Base-by-base conservation (phyloP, 805 yeast genomes). In the Candida methanosorbosa region DNA sequence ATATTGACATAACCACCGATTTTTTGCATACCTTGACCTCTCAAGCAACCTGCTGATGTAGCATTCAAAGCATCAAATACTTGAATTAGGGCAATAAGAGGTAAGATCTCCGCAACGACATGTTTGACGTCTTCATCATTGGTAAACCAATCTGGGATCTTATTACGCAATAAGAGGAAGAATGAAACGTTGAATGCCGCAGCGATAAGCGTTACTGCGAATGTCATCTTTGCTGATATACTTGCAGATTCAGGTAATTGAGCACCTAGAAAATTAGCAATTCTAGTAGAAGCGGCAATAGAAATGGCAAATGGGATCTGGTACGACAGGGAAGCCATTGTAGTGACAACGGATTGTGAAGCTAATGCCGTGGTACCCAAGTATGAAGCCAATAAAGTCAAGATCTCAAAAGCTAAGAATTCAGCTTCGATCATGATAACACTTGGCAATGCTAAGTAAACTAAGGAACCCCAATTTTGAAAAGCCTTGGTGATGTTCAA, bases 21-120 rank as follows among this genome's bases (percentile, higher is more conserved):
- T 45, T 67, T 70, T 29, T 79, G 81, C 54, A 73, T 73, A 13
- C 90, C 90, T 58, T 81, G 88, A 5, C 90, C 90, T 51, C 92
- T 68, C 35, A 82, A 61, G 39, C 84, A 68, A 13, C 90, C 90
- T 13, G 85, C 87, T 1, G 82, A 72, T 32, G 79, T 75, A 13
- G 85, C 82, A 42, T 79, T 72, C 47, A 76, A 57, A 9, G 79
- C 78, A 54, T 82, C 92, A 36, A 72, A 72, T 18, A 82, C 57
- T 58, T 81, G 88, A 70, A 78, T 79, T 22, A 74, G 48, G 1
- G 87, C 82, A 31, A 78, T 70, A 30, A 78, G 59, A 52, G 82
- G 76, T 58, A 81, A 59, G 19, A 81, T 69, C 18, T 56, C 54
- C 1, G 65, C 53, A 7, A 81, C 75, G 9, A 70, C 47, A 3